phyloP scores from a whole-genome alignment of 192 early-diverging fungal species.

The Haplosporangium gracile region DNA sequence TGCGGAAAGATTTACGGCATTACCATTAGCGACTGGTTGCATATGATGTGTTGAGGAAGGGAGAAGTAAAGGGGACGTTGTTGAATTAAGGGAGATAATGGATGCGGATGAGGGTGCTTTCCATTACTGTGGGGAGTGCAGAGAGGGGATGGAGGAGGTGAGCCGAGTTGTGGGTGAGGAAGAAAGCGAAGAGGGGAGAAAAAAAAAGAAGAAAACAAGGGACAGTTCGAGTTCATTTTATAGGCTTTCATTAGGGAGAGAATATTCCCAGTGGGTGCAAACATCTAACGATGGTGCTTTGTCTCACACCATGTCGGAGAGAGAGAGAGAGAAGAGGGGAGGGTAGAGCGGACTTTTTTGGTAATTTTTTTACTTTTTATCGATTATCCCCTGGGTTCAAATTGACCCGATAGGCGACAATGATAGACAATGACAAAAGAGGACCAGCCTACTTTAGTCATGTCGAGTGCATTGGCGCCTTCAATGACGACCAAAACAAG shows the following conservation, averaged over 20 bases:
- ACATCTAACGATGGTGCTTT: neutral
- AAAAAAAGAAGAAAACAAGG: neutral
- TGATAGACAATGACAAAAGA: too few species aligned
- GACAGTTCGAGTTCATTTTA: neutral
- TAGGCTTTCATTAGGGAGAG: neutral
- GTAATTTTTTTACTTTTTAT: constrained; percentile 3
- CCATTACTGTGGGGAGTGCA: constrained; percentile 16
- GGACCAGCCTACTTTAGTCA: too few species aligned
- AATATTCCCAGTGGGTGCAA: neutral
- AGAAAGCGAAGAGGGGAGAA: neutral
- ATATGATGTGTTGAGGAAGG: constrained; percentile 4
- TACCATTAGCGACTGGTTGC: constrained; percentile 39
- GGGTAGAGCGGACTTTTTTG: neutral
- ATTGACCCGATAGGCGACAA: too few species aligned
- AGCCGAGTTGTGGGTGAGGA: neutral
- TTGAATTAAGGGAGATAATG: constrained; percentile 2
- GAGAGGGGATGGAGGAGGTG: neutral
- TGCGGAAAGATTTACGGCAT: constrained; percentile 55
- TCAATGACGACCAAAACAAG: too few species aligned
- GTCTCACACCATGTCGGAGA: neutral
- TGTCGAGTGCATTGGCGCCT: too few species aligned
- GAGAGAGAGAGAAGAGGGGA: neutral
- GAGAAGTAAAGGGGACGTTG: neutral
- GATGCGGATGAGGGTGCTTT: constrained; percentile 7
- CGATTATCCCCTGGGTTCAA: too few species aligned